Evolutionary conservation across 345 rosid genomes (phyloP).

Genomic region (Populus euphratica): DNA sequence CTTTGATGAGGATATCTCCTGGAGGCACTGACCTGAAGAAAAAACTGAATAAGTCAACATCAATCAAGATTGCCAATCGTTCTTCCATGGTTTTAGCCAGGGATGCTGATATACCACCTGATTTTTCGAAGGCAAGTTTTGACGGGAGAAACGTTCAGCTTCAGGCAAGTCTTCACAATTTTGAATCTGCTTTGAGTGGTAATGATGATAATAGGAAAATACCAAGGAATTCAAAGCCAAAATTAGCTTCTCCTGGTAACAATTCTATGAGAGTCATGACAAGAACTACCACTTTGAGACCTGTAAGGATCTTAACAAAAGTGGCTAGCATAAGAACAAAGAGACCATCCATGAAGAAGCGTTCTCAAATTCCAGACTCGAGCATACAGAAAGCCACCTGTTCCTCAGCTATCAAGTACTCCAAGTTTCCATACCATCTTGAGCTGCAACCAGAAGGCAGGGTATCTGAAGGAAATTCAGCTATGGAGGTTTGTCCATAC

Average conservation of each 20-base stretch:
- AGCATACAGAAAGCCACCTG: conserved; percentile 59
- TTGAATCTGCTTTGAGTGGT: conserved; percentile 19
- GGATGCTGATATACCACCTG: conserved; percentile 3
- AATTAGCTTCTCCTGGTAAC: conserved; percentile 27
- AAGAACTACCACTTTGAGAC: conserved; percentile 35
- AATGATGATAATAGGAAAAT: background rate
- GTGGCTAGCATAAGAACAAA: conserved; percentile 47
- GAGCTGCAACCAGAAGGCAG: conserved; percentile 31
- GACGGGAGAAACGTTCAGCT: conserved; percentile 15
- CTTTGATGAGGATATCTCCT: conserved; percentile 38
- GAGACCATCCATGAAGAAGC: conserved; percentile 28
- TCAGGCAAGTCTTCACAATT: conserved; percentile 23
- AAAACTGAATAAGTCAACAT: conserved; percentile 44
- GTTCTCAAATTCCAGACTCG: conserved; percentile 15
- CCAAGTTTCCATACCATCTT: conserved; percentile 42
- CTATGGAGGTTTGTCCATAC: conserved; percentile 51
- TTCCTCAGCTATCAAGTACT: conserved; percentile 72
- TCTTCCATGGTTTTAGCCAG: conserved; percentile 1
- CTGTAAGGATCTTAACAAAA: conserved; percentile 39
- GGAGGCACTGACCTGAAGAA: conserved; percentile 40
- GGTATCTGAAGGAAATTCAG: conserved; percentile 31
- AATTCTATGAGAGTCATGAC: conserved; percentile 24
- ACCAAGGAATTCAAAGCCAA: conserved; percentile 6
- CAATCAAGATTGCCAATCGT: conserved; percentile 29
- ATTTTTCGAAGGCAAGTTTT: conserved; percentile 13